Conservation (phyloP, 2,329 filamentous ascomycete species). For the Fusarium abutilonis region DNA sequence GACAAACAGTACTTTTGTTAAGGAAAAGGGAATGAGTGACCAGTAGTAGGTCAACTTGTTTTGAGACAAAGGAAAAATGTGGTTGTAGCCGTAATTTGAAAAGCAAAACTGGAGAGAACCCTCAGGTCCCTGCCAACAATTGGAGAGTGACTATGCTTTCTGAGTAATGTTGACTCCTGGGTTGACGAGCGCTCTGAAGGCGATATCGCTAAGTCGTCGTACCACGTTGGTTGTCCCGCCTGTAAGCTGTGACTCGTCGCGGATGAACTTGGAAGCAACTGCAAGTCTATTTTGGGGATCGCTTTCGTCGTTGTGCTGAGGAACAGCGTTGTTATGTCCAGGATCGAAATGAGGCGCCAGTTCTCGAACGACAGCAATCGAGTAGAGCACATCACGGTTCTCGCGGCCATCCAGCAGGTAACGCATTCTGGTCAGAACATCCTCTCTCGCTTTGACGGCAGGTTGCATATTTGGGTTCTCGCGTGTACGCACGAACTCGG, state of each 20-base stretch:
- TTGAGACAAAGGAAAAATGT: conserved; percentile 39
- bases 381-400: conserved; percentile 91
- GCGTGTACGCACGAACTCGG: conserved; percentile 68
- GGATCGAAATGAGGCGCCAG: conserved; percentile 72
- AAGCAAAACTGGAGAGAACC: neutral
- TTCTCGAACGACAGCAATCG: conserved; percentile 81
- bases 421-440: conserved; percentile 72
- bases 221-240: conserved; percentile 81
- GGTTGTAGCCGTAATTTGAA: conserved; percentile 8
- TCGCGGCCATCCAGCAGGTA: conserved; percentile 80
- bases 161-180: conserved; percentile 61
- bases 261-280: conserved; percentile 75
- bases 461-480: conserved; percentile 62
- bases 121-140: neutral
- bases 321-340: conserved; percentile 65
- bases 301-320: conserved; percentile 71
- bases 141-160: conserved; percentile 27
- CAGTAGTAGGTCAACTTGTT: conserved; percentile 9
- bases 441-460: conserved; percentile 66
- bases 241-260: conserved; percentile 68
- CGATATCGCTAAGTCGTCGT: conserved; percentile 74
- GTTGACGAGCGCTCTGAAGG: conserved; percentile 66
- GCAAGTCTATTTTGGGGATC: conserved; percentile 73
- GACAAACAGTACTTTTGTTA: conserved; percentile 32
- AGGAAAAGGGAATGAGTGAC: conserved; percentile 27